Evolutionary conservation across 2,329 filamentous ascomycete species (phyloP).

Genomic region (Fusarium incarnatum): DNA sequence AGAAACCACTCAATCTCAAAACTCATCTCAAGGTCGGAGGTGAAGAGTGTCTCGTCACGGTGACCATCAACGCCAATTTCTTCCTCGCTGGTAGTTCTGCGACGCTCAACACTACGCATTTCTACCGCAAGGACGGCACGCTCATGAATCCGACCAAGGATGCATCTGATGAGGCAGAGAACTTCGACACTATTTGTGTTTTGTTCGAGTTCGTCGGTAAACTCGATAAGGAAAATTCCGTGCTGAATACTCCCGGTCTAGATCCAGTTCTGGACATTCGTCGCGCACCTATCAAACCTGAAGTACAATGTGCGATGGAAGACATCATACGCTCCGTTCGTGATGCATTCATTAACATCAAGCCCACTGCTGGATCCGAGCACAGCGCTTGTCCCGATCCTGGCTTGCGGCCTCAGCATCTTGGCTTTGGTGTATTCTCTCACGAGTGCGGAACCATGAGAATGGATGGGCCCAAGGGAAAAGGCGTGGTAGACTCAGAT

Average conservation of each 20-base stretch:
- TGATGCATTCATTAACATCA: not conserved
- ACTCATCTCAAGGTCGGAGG: constrained; percentile 14
- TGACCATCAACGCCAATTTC: constrained; percentile 37
- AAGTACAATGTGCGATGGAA: constrained; percentile 26
- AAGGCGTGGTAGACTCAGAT: constrained; percentile 15
- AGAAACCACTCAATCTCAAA: constrained; percentile 33
- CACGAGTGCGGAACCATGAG: constrained; percentile 37
- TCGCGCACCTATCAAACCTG: constrained; percentile 9
- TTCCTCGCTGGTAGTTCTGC: constrained; percentile 36
- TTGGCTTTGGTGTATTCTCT: constrained; percentile 34
- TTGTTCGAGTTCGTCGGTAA: constrained; percentile 30
- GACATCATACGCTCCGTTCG: not conserved
- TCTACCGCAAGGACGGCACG: constrained; percentile 8
- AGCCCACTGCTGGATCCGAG: too few species aligned
- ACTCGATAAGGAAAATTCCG: constrained; percentile 15
- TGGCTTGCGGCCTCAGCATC: constrained; percentile 16
- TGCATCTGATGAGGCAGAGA: constrained; percentile 6
- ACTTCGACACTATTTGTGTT: constrained; percentile 33
- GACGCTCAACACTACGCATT: constrained; percentile 24
- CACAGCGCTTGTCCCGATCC: constrained; percentile 3
- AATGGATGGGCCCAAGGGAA: constrained; percentile 13
- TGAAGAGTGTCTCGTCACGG: constrained; percentile 22
- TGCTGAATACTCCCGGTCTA: constrained; percentile 17
- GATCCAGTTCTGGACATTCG: constrained; percentile 25
- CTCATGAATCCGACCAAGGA: constrained; percentile 15